A percentile compares a stretch with the other conserved stretches of the same genome.
Evolutionary conservation across 495 filamentous ascomycete species (phyloP).

Genomic region (Penicillium tannophilum): DNA sequence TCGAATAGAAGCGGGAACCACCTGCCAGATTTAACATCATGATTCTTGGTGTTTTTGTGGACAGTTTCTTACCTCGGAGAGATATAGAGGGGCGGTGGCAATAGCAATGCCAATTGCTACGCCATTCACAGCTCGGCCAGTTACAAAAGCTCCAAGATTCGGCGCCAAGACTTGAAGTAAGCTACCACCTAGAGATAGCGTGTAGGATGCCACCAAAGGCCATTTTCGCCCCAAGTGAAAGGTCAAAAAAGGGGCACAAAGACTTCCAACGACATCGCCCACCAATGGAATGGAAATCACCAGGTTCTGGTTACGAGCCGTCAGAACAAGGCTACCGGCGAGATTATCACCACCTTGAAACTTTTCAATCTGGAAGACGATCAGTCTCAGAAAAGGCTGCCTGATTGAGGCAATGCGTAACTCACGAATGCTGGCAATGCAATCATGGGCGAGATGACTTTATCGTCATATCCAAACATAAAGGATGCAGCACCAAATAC

Average conservation of each 20-base stretch:
- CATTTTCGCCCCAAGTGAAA: slow-evolving; percentile 39
- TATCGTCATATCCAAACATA: slow-evolving; percentile 44
- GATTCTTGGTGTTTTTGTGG: background rate
- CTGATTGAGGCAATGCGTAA: background rate
- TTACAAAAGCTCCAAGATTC: slow-evolving; percentile 38
- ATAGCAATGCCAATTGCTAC: slow-evolving; percentile 38
- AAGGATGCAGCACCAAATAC: slow-evolving; percentile 42
- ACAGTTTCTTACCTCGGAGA: slow-evolving; percentile 31
- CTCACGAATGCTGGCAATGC: slow-evolving; percentile 40
- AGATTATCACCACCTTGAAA: slow-evolving; percentile 37
- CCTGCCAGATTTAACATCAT: background rate
- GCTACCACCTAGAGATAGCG: slow-evolving; percentile 37
- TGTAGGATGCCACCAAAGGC: slow-evolving; percentile 36
- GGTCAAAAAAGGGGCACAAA: slow-evolving; percentile 38
- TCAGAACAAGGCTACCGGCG: slow-evolving; percentile 29
- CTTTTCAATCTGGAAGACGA: slow-evolving; percentile 29
- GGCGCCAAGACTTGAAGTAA: slow-evolving; percentile 42
- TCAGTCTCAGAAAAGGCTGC: background rate
- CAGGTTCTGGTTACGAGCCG: slow-evolving; percentile 40
- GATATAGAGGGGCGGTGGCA: slow-evolving; percentile 41
- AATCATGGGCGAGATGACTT: slow-evolving; percentile 43
- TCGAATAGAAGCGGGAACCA: slow-evolving; percentile 38
- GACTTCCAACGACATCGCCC: slow-evolving; percentile 35
- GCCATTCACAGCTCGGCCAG: slow-evolving; percentile 36
- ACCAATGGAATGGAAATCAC: slow-evolving; percentile 41